These are phyloP conservation scores for Fragaria ananassa DNA, from an alignment of 306 rosid species.

Conservation along the genomic window DNA sequence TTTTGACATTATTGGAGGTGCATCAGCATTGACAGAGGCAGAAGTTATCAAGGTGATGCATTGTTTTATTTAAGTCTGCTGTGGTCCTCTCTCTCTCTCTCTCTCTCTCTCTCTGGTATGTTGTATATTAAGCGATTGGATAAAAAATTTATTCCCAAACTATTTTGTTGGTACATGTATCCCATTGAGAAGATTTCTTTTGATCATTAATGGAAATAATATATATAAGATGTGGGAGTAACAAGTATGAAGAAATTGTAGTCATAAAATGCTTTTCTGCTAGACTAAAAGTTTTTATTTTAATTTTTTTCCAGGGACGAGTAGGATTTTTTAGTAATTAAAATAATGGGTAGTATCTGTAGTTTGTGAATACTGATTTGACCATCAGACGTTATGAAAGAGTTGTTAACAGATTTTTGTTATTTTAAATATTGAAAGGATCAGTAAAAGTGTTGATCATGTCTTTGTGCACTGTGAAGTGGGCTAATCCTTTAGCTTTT, in stretches of 20 bases:
- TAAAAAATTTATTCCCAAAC: neutral
- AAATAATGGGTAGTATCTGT: neutral
- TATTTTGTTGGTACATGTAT: neutral
- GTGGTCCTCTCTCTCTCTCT: neutral
- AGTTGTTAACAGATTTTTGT: no score
- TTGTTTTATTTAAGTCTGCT: constrained; percentile 5
- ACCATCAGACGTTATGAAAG: neutral
- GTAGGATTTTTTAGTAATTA: neutral
- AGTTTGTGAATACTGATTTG: neutral
- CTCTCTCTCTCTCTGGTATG: neutral
- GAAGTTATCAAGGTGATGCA: constrained; percentile 78
- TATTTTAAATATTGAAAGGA: no score
- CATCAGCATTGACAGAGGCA: constrained; percentile 78
- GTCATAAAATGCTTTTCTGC: neutral
- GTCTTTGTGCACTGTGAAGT: no score
- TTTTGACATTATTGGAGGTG: constrained; percentile 92
- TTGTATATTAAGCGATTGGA: neutral
- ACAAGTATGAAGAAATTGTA: neutral
- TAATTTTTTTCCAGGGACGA: neutral
- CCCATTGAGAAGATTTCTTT: neutral
- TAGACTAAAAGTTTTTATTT: neutral
- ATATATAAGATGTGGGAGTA: neutral
- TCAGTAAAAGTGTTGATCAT: no score
- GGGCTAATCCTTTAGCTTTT: no score
- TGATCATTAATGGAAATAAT: neutral